Evolutionary conservation across 306 rosid genomes (phyloP).

Genomic region (Acacia melanoxylon): DNA sequence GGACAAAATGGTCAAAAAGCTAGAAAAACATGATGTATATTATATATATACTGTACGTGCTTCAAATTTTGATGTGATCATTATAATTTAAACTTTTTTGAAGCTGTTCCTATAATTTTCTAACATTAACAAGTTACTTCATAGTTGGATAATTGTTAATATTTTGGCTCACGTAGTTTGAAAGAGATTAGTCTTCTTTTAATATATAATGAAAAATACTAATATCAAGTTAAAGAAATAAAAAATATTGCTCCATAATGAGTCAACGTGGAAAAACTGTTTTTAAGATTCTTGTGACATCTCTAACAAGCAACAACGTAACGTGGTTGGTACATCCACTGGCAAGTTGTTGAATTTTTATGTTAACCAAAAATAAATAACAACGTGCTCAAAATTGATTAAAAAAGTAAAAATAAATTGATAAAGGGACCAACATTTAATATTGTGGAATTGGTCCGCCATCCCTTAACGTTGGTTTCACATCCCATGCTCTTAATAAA

Average conservation of each 20-base stretch:
- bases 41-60: background rate
- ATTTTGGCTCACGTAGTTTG: background rate
- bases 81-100: no score
- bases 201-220: background rate
- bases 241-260: background rate
- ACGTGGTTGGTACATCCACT: background rate
- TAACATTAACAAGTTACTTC: background rate
- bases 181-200: background rate
- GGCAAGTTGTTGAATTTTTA: background rate
- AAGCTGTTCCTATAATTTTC: background rate
- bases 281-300: background rate
- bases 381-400: background rate
- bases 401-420: background rate
- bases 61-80: background rate
- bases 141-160: background rate
- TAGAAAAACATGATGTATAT: no score
- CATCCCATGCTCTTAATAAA: background rate
- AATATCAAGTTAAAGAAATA: background rate
- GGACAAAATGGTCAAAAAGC: no score
- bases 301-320: background rate
- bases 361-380: background rate
- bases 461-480: background rate
- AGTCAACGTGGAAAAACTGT: background rate
- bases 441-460: background rate
- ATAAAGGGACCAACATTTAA: background rate